These are phyloP conservation scores for Aspergillus floridensis DNA, from an alignment of 2,329 filamentous ascomycete species.

Conservation along the genomic window DNA sequence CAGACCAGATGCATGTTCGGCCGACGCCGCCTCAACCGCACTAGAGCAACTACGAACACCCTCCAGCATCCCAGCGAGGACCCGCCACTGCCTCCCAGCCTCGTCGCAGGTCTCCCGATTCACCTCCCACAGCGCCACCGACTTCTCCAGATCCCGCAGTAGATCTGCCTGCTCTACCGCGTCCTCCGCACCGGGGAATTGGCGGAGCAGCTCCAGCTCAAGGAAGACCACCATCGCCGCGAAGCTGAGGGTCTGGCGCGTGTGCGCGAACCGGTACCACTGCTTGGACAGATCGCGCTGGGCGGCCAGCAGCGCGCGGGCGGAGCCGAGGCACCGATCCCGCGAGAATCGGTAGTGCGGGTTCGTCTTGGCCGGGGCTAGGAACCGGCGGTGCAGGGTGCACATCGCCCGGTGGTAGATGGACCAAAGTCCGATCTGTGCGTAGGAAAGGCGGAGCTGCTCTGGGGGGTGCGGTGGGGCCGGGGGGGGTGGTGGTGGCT, in stretches of 20 bases:
- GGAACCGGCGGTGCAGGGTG: conserved; percentile 6
- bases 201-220: conserved; percentile 2
- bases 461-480: not conserved
- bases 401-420: conserved; percentile 11
- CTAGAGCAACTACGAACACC: no score
- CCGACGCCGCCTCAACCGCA: not conserved
- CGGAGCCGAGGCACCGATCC: conserved; percentile 1
- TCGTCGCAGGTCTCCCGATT: not conserved
- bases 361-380: not conserved
- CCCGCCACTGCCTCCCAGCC: not conserved
- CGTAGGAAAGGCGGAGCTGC: not conserved
- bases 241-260: conserved; percentile 4
- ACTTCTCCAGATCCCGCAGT: not conserved
- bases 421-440: not conserved
- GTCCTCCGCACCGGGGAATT: not conserved
- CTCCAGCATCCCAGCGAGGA: conserved; percentile 1
- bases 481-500: not conserved
- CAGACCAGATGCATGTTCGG: not conserved
- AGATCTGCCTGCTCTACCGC: not conserved
- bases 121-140: not conserved
- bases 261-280: conserved; percentile 9
- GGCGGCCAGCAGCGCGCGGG: not conserved
- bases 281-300: conserved; percentile 1
- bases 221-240: conserved; percentile 9
- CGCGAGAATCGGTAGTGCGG: not conserved